Base-by-base conservation (phyloP, 129 eudicot species). In the Chrysanthemum lavandulifolium region DNA sequence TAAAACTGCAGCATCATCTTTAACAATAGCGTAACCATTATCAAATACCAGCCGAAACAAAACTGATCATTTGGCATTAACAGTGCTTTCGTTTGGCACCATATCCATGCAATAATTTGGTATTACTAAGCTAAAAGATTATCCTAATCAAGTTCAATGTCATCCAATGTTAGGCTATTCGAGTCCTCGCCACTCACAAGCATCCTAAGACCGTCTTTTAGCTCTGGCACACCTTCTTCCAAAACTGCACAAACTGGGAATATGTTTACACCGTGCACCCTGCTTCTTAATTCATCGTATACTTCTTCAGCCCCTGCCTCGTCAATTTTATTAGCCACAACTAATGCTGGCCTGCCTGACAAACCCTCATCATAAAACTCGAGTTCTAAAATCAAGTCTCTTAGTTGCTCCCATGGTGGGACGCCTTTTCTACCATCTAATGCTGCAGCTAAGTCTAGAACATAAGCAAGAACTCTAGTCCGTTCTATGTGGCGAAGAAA, bases 331-430 rank as follows among this genome's bases (percentile, higher is more conserved):
- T 95, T 95, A 3, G 97, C 99, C 67, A 95, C 99, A 9, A 95
- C 73, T 64, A 95, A 78, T 0, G 94, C 79, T 10, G 99, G 96
- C 1, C 96, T 81, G 16, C 74, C 81, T 6, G 99, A 88, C 36
- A 95, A 78, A 23, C 97, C 99, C 85, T 90, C 89, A 2, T 78
- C 75, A 67, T 94, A 86, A 80, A 75, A 89, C 75, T 90, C 99
- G 0, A 94, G 86, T 80, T 94, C 99, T 78, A 86, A 59, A 56
- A 90, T 69, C 74, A 95, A 80, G 53, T 90, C 99, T 53, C 75
- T 83, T 48, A 95, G 78, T 51, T 95, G 99, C 68, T 88, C 93
- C 99, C 99, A 95, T 15, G 98, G 97, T 40, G 97, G 96, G 47
- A 82, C 80, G 7, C 97, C 99, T 72, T 95, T 95, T 70, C 87